Evolutionary conservation across 2,329 filamentous ascomycete genomes (phyloP), one percentile per base, ranked within the genome.

Genomic region (Xylaria sp.): DNA sequence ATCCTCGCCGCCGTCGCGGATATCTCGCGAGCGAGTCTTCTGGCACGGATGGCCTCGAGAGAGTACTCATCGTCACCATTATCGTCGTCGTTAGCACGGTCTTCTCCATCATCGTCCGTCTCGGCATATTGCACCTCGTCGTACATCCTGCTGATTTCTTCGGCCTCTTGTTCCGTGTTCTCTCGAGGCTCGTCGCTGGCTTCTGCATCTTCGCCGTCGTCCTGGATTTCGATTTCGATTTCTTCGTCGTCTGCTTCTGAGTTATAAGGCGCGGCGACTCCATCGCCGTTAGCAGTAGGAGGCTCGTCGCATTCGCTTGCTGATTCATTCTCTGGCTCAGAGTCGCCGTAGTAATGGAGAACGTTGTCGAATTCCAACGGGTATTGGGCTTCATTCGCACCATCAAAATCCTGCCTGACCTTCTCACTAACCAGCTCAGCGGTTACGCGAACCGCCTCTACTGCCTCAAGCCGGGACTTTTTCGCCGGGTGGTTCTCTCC

Each of bases 401-500:
- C 13, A 10, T 17, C 23, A 7, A 28, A 1, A 26, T 59, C 54
- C 10, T 58, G 31, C 9, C 15, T 4, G n/a, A 11, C 23, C 26
- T 59, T 56, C 9, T 31, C 31, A n/a, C n/a, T 28, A 10, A 49
- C 4, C 5, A 17, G 3, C 15, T 61, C 42, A 23, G 6, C 15
- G 31, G n/a, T 10, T 9, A n/a, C 11, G 17, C 3, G 6, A 31
- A 3, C 42, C 17, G n/a, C 13, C 13, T 56, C 59, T 4, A 6
- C 36, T 4, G 3, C 4, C 36, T 48, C 58, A 6, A 15, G 36
- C 6, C 51, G 56, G 31, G 36, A 1, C 28, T 15, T 51, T 10
- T 69, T 69, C 17, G 36, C 64, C 13, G 28, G 20, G 11, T 31
- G 63, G 20, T 26, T 26, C 9, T 1, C 31, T 26, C 42, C 38